These are phyloP conservation scores for Pseudomassariella vexata DNA, from an alignment of 2,329 filamentous ascomycete genomes.

Conservation along the genomic window DNA sequence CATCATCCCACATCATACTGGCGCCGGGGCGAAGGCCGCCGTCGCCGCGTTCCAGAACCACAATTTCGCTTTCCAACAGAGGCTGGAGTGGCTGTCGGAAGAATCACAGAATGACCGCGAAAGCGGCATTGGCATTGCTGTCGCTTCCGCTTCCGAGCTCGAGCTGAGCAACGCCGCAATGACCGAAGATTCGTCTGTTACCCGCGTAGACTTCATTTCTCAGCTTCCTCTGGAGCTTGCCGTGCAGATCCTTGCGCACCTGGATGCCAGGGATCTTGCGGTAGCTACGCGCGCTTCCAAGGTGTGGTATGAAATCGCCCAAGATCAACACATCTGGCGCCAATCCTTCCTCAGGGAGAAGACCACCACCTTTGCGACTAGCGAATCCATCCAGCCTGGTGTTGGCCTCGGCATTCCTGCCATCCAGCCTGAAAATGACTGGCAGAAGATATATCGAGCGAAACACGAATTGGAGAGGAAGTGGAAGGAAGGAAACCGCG, in stretches of 20 bases:
- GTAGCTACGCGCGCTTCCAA: slow-evolving; percentile 45
- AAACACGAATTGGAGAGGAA: slow-evolving; percentile 69
- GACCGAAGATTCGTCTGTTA: slow-evolving; percentile 30
- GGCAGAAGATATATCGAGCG: slow-evolving; percentile 78
- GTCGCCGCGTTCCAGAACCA: slow-evolving; percentile 57
- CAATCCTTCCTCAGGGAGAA: slow-evolving; percentile 59
- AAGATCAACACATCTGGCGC: slow-evolving; percentile 57
- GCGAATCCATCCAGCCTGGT: slow-evolving; percentile 44
- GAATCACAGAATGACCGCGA: slow-evolving; percentile 52
- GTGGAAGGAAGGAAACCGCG: slow-evolving; percentile 69
- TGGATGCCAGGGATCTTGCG: slow-evolving; percentile 47
- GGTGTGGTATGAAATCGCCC: slow-evolving; percentile 40
- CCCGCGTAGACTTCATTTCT: slow-evolving; percentile 51
- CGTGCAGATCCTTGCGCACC: slow-evolving; percentile 50
- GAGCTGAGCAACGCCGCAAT: slow-evolving; percentile 21
- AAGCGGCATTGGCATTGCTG: slow-evolving; percentile 58
- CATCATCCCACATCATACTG: slow-evolving; percentile 53
- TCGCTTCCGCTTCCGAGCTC: slow-evolving; percentile 35
- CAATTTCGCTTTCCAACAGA: slow-evolving; percentile 26
- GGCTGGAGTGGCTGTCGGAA: slow-evolving; percentile 40
- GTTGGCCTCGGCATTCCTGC: slow-evolving; percentile 51
- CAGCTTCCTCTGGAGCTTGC: slow-evolving; percentile 52
- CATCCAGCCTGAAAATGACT: slow-evolving; percentile 61
- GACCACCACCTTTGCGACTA: slow-evolving; percentile 54
- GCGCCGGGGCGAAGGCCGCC: slow-evolving; percentile 56